Conservation (phyloP, 495 filamentous ascomycete genomes). For the Penicillium bovifimosum region DNA sequence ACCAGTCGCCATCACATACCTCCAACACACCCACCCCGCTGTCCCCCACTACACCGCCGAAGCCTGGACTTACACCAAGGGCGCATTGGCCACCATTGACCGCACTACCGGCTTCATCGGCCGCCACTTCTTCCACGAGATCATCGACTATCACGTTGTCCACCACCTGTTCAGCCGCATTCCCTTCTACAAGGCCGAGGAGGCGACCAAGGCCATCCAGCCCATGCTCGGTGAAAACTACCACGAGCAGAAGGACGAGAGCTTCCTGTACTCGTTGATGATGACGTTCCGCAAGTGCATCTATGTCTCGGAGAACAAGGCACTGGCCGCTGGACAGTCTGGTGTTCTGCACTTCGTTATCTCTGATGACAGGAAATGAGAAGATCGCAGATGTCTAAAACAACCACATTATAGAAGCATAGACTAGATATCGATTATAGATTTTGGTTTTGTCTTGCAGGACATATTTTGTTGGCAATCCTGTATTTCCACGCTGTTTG, state of each 20-base stretch:
- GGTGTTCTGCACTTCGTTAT: conserved; percentile 21
- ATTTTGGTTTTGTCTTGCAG: neutral
- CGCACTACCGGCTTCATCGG: conserved; percentile 86
- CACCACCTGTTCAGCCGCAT: conserved; percentile 82
- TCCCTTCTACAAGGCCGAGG: conserved; percentile 84
- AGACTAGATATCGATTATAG: neutral
- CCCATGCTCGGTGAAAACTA: conserved; percentile 78
- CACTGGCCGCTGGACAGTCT: neutral
- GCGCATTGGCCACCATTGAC: conserved; percentile 79
- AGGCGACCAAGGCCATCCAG: conserved; percentile 78
- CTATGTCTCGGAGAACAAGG: conserved; percentile 15
- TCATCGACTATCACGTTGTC: conserved; percentile 84
- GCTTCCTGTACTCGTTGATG: conserved; percentile 21
- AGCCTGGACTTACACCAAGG: conserved; percentile 77
- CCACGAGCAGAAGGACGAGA: conserved; percentile 50
- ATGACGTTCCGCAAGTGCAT: conserved; percentile 23
- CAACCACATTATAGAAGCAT: neutral
- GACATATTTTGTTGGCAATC: neutral
- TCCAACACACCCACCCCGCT: conserved; percentile 80
- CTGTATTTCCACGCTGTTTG: neutral
- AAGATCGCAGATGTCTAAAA: neutral
- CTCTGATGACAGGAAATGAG: conserved; percentile 6
- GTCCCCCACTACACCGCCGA: conserved; percentile 72
- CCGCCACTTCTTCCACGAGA: conserved; percentile 77
- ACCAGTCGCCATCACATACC: conserved; percentile 72